Base-by-base conservation (phyloP, 768 basidiomycete species). In the Russula sp. region DNA sequence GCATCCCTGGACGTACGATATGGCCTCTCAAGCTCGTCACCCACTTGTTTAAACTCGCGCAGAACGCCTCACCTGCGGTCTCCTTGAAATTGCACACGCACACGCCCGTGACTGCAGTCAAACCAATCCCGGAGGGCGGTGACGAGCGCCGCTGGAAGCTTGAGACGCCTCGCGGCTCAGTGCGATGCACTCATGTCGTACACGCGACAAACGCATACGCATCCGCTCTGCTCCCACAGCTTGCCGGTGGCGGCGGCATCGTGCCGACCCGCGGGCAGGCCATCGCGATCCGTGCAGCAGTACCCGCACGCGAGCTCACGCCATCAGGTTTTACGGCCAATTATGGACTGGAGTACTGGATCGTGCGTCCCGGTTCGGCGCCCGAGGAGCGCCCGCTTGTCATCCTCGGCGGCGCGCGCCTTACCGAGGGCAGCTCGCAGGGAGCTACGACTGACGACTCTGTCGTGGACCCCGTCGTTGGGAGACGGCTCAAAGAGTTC, bases 171-270 rank as follows among this genome's bases (percentile, higher is more conserved):
- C 81, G 91, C n/a, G 92, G 94, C 1, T 66, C 69, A 1, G 71
- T 93, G 22, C 47, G 71, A 4, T 85, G 88, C 65, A 73, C 77
- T 20, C 84, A 85, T 63, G 81, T 96, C 49, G 76, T 97, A 4
- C 91, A 94, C 70, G 91, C 91, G 0, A 94, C 91, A 10, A 97
- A 97, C 68, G 94, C 78, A 0, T 94, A 95, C 64, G 82, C 86
- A 11, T 82, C 86, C 4, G 80, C 88, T 68, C 81, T 96, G 40
- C 77, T 97, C n/a, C 88, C 89, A 0, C 81, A 84, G 62, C 71
- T 94, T 34, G 68, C 77, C 8, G 83, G 85, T 0, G 77, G 78
- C 14, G 64, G 67, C 0, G 81, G 82, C 1, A 84, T 93, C 57
- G 74, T 88, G 4, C 91, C 90, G 0, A 83, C 83, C 0, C 85